Evolutionary conservation across 139 green algal genomes (phyloP).

Genomic region (Spirogloea muscicola): DNA sequence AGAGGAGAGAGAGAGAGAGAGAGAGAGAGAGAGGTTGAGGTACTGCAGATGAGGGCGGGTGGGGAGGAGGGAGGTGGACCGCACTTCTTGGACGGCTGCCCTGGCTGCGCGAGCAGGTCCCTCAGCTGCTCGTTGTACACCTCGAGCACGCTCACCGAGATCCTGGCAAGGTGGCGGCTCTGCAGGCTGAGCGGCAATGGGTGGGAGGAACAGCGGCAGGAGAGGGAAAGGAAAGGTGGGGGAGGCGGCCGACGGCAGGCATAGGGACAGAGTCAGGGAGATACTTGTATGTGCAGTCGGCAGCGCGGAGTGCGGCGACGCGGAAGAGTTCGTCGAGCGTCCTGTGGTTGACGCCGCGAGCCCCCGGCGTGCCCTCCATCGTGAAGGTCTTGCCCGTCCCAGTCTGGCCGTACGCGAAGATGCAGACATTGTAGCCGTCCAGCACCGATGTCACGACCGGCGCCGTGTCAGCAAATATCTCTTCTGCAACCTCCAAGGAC

Average conservation of each 20-base stretch:
- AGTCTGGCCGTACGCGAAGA: slow-evolving; percentile 63
- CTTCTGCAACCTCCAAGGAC: no score
- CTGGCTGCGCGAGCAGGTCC: slow-evolving; percentile 38
- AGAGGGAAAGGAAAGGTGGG: not conserved
- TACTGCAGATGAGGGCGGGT: no score
- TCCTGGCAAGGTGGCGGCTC: not conserved
- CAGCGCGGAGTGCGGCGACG: slow-evolving; percentile 8
- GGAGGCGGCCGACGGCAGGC: no score
- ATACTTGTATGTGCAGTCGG: slow-evolving; percentile 20
- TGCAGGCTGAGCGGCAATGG: not conserved
- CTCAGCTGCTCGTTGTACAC: slow-evolving; percentile 57
- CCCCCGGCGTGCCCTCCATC: slow-evolving; percentile 53
- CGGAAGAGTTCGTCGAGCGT: slow-evolving; percentile 75
- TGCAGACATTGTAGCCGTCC: slow-evolving; percentile 83
- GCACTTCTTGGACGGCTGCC: slow-evolving; percentile 24
- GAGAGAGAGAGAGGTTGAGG: no score
- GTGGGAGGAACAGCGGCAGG: not conserved
- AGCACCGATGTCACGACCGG: slow-evolving; percentile 80
- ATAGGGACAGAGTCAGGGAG: no score
- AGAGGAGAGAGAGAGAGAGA: no score
- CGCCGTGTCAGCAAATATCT: slow-evolving; percentile 84
- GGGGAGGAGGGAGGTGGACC: no score
- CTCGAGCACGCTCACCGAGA: slow-evolving; percentile 41
- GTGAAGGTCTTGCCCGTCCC: slow-evolving; percentile 58
- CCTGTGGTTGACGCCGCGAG: slow-evolving; percentile 76